Evolutionary conservation across 495 filamentous ascomycete species (phyloP).

Genomic region (Pyrenula aspistea): DNA sequence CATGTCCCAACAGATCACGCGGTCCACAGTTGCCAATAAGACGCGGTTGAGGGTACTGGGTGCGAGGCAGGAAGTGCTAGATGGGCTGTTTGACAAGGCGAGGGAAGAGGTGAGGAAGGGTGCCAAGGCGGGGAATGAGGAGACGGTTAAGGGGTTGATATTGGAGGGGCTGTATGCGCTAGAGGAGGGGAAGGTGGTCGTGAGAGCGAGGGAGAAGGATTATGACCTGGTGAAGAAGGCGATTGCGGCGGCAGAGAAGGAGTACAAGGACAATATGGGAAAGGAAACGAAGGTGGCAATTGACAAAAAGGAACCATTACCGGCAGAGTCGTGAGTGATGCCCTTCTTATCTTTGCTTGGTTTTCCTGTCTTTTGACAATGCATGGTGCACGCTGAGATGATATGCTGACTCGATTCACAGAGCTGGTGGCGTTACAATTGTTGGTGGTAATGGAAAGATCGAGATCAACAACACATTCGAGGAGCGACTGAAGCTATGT

Average conservation of each 20-base stretch:
- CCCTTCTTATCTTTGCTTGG: constrained; percentile 1
- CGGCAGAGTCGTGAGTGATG: constrained; percentile 70
- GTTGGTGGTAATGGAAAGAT: constrained; percentile 83
- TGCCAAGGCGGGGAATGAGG: constrained; percentile 52
- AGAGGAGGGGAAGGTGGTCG: constrained; percentile 59
- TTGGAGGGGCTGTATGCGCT: constrained; percentile 86
- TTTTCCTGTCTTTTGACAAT: constrained; percentile 2
- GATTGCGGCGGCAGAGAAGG: constrained; percentile 56
- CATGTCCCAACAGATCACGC: constrained; percentile 96
- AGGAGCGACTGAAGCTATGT: constrained; percentile 76
- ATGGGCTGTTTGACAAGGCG: constrained; percentile 80
- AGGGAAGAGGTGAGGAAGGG: constrained; percentile 50
- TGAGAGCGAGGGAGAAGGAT: constrained; percentile 73
- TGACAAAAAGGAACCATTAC: constrained; percentile 68
- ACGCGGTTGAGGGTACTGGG: constrained; percentile 77
- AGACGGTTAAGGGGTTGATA: constrained; percentile 66
- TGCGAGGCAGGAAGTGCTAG: constrained; percentile 78
- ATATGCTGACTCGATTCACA: constrained; percentile 22
- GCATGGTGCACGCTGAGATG: constrained; percentile 1
- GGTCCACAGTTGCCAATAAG: constrained; percentile 89
- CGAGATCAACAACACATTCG: constrained; percentile 96
- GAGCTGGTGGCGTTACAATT: constrained; percentile 73
- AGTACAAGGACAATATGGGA: constrained; percentile 66
- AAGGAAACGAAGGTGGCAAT: constrained; percentile 52
- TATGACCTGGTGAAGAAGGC: constrained; percentile 59